Evolutionary conservation across 306 rosid genomes (phyloP), one percentile per base, ranked within the genome.

Genomic region (Acacia acuminata): DNA sequence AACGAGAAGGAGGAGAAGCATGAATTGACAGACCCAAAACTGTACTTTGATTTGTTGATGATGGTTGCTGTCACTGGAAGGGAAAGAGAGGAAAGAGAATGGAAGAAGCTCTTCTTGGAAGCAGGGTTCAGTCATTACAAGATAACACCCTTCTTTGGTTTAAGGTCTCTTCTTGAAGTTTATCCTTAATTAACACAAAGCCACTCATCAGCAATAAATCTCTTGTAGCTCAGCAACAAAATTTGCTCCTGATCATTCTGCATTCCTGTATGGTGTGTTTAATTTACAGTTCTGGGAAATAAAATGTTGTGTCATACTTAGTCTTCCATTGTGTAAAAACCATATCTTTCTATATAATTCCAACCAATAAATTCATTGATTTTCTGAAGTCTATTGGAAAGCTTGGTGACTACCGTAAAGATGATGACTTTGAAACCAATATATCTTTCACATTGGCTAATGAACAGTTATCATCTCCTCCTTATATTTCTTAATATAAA

Each of bases 151-250:
- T 40, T 73, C 1, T 47, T 85, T 43, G 86, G 88, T 40, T n/a
- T 83, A 9, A 82, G 85, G 74, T 89, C 88, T 5, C 85, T 89
- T 16, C 76, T 86, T 64, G 88, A 87, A 74, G 87, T 89, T 71
- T 85, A 61, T 71, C 86, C 87, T 51, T 84, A 38, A 68, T 34
- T 16, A 38, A 34, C n/a, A 34, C 42, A 72, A 24, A 38, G 40
- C 27, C 8, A 14, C 24, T 15, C 71, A n/a, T 50, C 56, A 51
- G 20, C 1, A 68, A 68, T 68, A 38, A 66, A 20, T 19, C 73
- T 36, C 73, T 34, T 0, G 32, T 1, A 19, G 20, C 30, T 68
- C 25, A 36, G 15, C 30, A 68, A 9, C 17, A 30, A 16, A 40
- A 17, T 36, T 10, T 12, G 16, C 32, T 12, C 8, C 22, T 30